Conservation (phyloP, 768 basidiomycete species). For the Russula foetens region DNA sequence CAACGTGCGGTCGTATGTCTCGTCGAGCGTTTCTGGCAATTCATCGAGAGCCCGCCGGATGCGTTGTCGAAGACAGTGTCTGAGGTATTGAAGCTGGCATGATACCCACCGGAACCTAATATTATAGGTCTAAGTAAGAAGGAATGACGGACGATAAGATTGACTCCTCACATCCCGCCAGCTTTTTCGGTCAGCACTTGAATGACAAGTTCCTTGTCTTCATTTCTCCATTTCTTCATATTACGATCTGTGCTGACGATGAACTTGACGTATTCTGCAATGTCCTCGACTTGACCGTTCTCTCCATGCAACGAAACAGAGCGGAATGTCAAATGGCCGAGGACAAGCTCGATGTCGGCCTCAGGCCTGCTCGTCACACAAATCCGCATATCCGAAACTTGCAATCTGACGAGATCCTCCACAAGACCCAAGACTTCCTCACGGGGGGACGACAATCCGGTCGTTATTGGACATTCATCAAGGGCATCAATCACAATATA, state of each 20-base stretch:
- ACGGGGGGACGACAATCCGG: not conserved
- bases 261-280: not conserved
- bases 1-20: not conserved
- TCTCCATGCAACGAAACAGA: not conserved
- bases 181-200: not conserved
- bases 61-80: not conserved
- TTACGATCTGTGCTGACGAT: not conserved
- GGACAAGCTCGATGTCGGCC: not conserved
- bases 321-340: not conserved
- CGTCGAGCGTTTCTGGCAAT: not conserved
- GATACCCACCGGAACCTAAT: conserved; percentile 2
- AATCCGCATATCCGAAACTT: not conserved
- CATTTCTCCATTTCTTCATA: not conserved
- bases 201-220: not conserved
- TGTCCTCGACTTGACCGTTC: not conserved
- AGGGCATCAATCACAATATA: not conserved
- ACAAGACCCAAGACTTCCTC: not conserved
- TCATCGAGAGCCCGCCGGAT: not conserved
- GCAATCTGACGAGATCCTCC: not conserved
- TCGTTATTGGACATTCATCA: not conserved
- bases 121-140: not conserved
- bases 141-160: not conserved
- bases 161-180: not conserved
- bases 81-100: not conserved
- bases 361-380: conserved; percentile 2